Conservation (phyloP, 2,329 filamentous ascomycete genomes). For the Epichloe sp. region DNA sequence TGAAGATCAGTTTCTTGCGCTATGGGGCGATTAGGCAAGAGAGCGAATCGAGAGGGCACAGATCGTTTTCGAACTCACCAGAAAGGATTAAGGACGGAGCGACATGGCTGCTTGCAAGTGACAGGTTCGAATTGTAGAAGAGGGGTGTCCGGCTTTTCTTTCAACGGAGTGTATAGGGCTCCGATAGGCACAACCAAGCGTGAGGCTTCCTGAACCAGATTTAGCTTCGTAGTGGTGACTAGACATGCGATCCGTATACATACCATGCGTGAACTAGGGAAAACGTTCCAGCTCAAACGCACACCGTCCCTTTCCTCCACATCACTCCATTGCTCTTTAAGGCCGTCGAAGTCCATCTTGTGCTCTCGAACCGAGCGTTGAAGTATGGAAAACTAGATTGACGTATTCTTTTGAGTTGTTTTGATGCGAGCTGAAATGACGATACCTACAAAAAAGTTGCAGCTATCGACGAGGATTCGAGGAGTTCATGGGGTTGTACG, state of each 20-base stretch:
- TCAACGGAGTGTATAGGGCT: slow-evolving; percentile 87
- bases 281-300: slow-evolving; percentile 95
- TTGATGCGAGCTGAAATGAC: background rate
- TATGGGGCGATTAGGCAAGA: background rate
- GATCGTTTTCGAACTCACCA: slow-evolving; percentile 47
- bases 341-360: slow-evolving; percentile 76
- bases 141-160: slow-evolving; percentile 84
- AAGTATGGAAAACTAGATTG: background rate
- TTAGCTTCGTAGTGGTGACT: background rate
- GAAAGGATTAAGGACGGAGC: slow-evolving; percentile 92
- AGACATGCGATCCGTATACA: slow-evolving; percentile 15
- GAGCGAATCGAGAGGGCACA: background rate
- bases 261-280: slow-evolving; percentile 95
- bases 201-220: slow-evolving; percentile 61
- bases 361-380: background rate
- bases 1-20: background rate
- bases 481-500: background rate
- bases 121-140: slow-evolving; percentile 92
- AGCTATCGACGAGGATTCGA: background rate
- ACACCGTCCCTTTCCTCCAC: slow-evolving; percentile 94
- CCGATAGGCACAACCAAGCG: slow-evolving; percentile 91
- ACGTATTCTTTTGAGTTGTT: background rate
- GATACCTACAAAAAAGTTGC: background rate
- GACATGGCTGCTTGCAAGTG: slow-evolving; percentile 90
- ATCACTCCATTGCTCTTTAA: slow-evolving; percentile 94